Conservation (phyloP, 2,329 filamentous ascomycete genomes). For the Ascochyta viciae-villosae region DNA sequence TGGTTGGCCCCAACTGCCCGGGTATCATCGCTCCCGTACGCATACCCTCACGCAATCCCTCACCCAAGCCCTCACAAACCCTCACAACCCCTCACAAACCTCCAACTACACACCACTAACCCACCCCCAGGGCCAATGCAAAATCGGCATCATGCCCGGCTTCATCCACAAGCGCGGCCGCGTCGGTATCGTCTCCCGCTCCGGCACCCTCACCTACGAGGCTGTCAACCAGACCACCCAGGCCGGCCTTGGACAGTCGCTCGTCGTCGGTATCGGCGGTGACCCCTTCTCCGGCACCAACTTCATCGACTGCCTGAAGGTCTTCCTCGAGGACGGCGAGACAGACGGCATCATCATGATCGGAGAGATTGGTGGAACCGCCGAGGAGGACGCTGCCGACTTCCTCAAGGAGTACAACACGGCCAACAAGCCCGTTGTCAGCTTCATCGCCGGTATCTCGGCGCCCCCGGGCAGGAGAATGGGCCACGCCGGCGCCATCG, state of each 20-base stretch:
- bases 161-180: slow-evolving; percentile 99
- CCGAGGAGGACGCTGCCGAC: slow-evolving; percentile 97
- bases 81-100: neutral
- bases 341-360: slow-evolving; percentile 99
- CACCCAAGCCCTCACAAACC: too few species aligned
- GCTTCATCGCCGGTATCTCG: slow-evolving; percentile 98
- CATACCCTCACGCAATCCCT: neutral
- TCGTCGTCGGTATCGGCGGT: slow-evolving; percentile 97
- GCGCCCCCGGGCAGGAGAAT: slow-evolving; percentile 95
- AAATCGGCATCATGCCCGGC: slow-evolving; percentile 99
- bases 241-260: slow-evolving; percentile 94
- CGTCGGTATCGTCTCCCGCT: slow-evolving; percentile 97
- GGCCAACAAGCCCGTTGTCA: slow-evolving; percentile 92
- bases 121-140: slow-evolving; percentile 81
- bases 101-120: neutral
- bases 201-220: slow-evolving; percentile 98
- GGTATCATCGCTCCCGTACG: slow-evolving; percentile 84
- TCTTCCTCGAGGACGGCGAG: slow-evolving; percentile 94
- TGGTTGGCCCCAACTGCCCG: slow-evolving; percentile 97
- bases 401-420: slow-evolving; percentile 94
- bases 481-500: slow-evolving; percentile 98
- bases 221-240: slow-evolving; percentile 99
- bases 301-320: slow-evolving; percentile 98
- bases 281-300: slow-evolving; percentile 99
- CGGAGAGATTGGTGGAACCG: slow-evolving; percentile 96